Base-by-base conservation (phyloP, 768 basidiomycete genomes). In the Dioszegia hungarica region DNA sequence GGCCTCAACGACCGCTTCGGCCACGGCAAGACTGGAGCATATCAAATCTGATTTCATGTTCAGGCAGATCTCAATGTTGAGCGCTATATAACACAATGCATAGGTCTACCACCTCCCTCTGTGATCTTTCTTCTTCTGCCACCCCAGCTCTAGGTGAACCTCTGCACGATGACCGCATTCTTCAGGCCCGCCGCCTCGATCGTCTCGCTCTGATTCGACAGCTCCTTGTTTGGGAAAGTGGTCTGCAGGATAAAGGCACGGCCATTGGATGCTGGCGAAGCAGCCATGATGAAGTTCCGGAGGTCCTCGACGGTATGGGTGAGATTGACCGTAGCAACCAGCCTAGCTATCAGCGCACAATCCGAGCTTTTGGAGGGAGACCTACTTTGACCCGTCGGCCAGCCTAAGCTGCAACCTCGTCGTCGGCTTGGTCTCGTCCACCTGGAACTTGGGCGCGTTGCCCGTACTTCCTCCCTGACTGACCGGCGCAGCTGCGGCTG, bases 351-450 rank as follows among this genome's bases (percentile, higher is more conserved):
- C 19, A 37, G 29, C 51, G n/a, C n/a, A n/a, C 12, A 29, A 6
- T 6, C 41, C 27, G 17, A 24, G 1, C 34, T 15, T 53, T n/a
- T n/a, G n/a, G n/a, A n/a, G n/a, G n/a, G n/a, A 54, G 14, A 58
- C 76, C 45, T 54, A 88, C 88, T 89, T 83, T 17, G 90, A 88
- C 9, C 94, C 94, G 76, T 94, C 92, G 10, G 88, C 89, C 52
- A 98, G 71, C 53, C 95, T 81, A 56, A 98, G 82, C 78, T 97
- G 95, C 11, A 98, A 80, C 74, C 85, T 89, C 38, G 93, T 95
- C 44, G 85, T 87, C 5, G 94, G 93, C 74, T 82, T 79, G 15
- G 78, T 82, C 74, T 83, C 83, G 71, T 98, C 91, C 9, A 97
- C 89, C 73, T 87, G 36, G 49, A 51, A 51, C 24, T 38, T 38